phyloP scores from a whole-genome alignment of 1,284 basidiomycete genomes.

The Heterobasidion annosum region DNA sequence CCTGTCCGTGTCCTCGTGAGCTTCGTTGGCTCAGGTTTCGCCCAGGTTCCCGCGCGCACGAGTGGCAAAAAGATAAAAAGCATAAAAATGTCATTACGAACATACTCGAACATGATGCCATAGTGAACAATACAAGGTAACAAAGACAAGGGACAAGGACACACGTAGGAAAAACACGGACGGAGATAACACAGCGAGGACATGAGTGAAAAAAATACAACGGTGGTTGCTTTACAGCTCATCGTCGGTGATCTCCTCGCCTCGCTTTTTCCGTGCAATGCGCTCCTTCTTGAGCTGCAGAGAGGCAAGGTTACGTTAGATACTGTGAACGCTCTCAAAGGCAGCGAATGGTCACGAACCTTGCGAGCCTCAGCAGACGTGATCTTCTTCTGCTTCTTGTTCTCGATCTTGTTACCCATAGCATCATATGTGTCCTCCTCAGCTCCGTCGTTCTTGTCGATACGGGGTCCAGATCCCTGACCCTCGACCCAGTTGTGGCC shows the following conservation, averaged over 20 bases:
- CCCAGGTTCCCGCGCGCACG: not conserved
- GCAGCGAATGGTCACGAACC: not conserved
- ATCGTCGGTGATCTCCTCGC: conserved; percentile 69
- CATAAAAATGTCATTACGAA: not conserved
- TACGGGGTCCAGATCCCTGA: conserved; percentile 85
- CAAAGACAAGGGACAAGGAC: not conserved
- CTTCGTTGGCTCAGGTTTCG: too few species aligned
- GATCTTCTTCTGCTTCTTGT: conserved; percentile 80
- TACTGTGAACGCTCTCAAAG: too few species aligned
- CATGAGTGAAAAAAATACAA: conserved; percentile 7
- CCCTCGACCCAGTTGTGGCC: conserved; percentile 99
- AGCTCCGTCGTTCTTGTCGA: conserved; percentile 83
- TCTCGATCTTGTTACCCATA: conserved; percentile 92
- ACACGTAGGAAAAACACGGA: not conserved
- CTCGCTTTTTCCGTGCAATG: conserved; percentile 80
- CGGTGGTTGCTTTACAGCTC: conserved; percentile 36
- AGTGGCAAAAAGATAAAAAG: not conserved
- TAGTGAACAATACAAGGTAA: not conserved
- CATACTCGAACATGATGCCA: conserved; percentile 3
- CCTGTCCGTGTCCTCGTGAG: too few species aligned
- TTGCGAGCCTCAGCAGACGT: conserved; percentile 79
- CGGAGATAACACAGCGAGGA: conserved; percentile 7
- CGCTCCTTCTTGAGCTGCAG: conserved; percentile 84
- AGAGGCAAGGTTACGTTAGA: not conserved
- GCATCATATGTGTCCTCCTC: conserved; percentile 90